Conservation (phyloP, 257 asterid genomes). For the Craterostigma plantagineum region DNA sequence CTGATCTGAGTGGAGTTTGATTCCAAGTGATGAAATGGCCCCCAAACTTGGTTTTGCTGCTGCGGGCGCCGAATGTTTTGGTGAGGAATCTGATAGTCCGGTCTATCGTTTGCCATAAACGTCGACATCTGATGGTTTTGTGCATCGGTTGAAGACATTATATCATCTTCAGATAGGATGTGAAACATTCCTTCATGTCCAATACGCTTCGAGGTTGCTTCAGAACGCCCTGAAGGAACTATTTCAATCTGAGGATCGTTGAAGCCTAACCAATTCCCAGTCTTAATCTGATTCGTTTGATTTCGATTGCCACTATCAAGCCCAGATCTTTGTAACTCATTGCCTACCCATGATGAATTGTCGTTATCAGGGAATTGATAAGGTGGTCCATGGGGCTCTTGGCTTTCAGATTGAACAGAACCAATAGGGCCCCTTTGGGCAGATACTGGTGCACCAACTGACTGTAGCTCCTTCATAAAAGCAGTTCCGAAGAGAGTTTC, state of each 20-base stretch:
- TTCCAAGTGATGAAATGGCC: conserved; percentile 25
- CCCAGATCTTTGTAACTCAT: too few relatives aligned
- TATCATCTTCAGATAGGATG: conserved; percentile 13
- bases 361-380: conserved; percentile 16
- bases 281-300: conserved; percentile 12
- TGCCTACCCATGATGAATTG: too few relatives aligned
- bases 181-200: conserved; percentile 18
- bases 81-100: too few relatives aligned
- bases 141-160: too few relatives aligned
- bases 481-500: conserved; percentile 63
- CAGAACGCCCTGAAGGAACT: too few relatives aligned
- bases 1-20: conserved; percentile 23
- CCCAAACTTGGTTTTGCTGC: conserved; percentile 28
- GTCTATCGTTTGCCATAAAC: too few relatives aligned
- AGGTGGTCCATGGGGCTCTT: conserved; percentile 17
- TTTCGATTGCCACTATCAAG: conserved; percentile 10
- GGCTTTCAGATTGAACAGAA: conserved; percentile 12
- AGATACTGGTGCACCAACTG: conserved; percentile 61
- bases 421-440: conserved; percentile 30
- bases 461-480: conserved; percentile 56
- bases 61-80: conserved; percentile 20
- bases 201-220: conserved; percentile 16
- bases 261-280: conserved; percentile 30
- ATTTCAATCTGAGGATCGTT: conserved; percentile 16
- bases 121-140: too few relatives aligned